Conservation (phyloP, 352 stramenopile species). For the Phytophthora meadii region DNA sequence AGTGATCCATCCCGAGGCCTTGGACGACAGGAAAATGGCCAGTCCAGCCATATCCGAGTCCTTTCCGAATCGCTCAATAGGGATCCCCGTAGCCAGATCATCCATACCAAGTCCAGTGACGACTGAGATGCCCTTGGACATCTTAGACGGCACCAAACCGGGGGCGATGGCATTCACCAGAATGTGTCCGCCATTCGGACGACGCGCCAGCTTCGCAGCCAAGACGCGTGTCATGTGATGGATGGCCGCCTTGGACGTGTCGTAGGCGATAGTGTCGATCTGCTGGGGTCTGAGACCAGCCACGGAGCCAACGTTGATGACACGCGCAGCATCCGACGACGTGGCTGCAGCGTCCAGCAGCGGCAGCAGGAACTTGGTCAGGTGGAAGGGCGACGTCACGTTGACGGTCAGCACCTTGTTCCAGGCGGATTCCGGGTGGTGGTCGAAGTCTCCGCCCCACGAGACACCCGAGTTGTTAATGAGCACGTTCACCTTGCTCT, state of each 20-base stretch:
- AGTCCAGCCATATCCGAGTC: slow-evolving; percentile 94
- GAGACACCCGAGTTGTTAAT: slow-evolving; percentile 93
- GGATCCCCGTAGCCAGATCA: slow-evolving; percentile 73
- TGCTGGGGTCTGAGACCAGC: slow-evolving; percentile 86
- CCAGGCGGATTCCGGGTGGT: slow-evolving; percentile 72
- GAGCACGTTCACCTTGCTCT: slow-evolving; percentile 90
- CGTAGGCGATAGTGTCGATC: slow-evolving; percentile 93
- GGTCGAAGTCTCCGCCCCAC: slow-evolving; percentile 57
- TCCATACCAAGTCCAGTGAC: slow-evolving; percentile 54
- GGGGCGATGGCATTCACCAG: slow-evolving; percentile 96
- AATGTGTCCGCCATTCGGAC: slow-evolving; percentile 87
- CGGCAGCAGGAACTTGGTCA: slow-evolving; percentile 91
- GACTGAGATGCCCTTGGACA: slow-evolving; percentile 85
- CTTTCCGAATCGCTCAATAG: slow-evolving; percentile 84
- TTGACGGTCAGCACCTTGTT: slow-evolving; percentile 96
- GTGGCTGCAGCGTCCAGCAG: slow-evolving; percentile 81
- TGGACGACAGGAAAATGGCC: slow-evolving; percentile 93
- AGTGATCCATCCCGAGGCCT: slow-evolving; percentile 92
- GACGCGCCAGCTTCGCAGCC: slow-evolving; percentile 89
- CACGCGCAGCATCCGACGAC: slow-evolving; percentile 54
- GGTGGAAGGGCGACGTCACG: slow-evolving; percentile 95
- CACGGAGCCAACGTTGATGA: slow-evolving; percentile 84
- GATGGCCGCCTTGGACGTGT: slow-evolving; percentile 94
- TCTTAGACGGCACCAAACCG: slow-evolving; percentile 92
- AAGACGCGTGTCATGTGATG: slow-evolving; percentile 95